Evolutionary conservation across 2,329 filamentous ascomycete genomes (phyloP), one percentile per base, ranked within the genome.

Genomic region (Thelonectria rubi): DNA sequence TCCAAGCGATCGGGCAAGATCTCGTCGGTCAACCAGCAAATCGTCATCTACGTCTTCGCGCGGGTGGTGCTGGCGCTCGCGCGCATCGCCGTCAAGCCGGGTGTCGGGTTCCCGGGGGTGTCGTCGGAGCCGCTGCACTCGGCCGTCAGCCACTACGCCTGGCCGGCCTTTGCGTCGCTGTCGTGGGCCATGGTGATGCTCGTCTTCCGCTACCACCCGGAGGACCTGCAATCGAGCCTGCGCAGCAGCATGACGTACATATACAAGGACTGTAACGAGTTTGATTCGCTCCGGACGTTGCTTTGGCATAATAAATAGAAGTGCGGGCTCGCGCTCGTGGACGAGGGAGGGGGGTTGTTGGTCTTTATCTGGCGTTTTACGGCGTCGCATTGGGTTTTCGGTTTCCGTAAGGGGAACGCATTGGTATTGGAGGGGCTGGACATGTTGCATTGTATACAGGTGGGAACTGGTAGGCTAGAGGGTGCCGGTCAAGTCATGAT

Each of bases 231-330:
- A 84, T 88, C 89, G 62, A 97, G 94, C 77, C 80, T 99, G 82
- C 86, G 93, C 76, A 94, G 89, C 79, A 97, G 93, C 81, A 99
- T 99, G 95, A 92, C 88, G 71, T 99, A 99, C 75, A 97, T 99
- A 82, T 99, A 94, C 76, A 84, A 88, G 61, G 91, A 98, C 77
- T 93, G 91, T 66, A 91, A 97, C 73, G 84, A 91, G 61, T 99
- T 94, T 93, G 91, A 97, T 74, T 91, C 90, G 40, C 81, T 97
- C 74, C 82, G 90, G 76, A 98, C 90, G 68, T 88, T 98, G 72
- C 73, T 97, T 18, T 90, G 92, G 85, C 91, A 97, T 77, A 98
- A 98, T 70, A 87, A 88, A 74, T 89, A 76, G 73, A 73, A 3
- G 53, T 3, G 53, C 20, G 43, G 42, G 55, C 26, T 52, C 48